phyloP scores from a whole-genome alignment of 2,329 filamentous ascomycete species.

The Beauveria australis region DNA sequence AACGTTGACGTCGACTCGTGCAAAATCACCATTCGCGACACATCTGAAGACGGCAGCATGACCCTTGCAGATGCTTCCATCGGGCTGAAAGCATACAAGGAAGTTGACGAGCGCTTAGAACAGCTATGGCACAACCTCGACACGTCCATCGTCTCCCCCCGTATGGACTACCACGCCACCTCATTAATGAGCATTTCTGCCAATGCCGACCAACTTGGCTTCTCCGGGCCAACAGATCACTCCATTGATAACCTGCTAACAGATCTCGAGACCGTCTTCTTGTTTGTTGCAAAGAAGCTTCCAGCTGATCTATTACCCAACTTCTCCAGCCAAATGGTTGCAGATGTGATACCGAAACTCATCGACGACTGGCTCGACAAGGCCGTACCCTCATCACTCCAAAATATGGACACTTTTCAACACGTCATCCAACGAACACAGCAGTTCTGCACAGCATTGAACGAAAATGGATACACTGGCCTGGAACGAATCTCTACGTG shows the following conservation, averaged over 20 bases:
- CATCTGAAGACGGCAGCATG: conserved; percentile 42
- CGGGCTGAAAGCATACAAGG: conserved; percentile 51
- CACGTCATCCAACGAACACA: conserved; percentile 55
- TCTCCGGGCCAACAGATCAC: conserved; percentile 34
- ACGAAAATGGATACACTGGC: conserved; percentile 53
- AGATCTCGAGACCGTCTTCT: conserved; percentile 44
- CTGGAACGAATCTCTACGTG: conserved; percentile 63
- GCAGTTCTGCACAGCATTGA: conserved; percentile 56
- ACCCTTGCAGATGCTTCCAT: conserved; percentile 45
- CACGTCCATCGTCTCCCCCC: conserved; percentile 49
- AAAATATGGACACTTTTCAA: conserved; percentile 65
- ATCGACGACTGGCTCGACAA: conserved; percentile 67
- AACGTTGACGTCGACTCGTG: conserved; percentile 48
- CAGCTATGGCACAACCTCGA: conserved; percentile 57
- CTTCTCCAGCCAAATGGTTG: conserved; percentile 63
- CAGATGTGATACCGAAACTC: conserved; percentile 57
- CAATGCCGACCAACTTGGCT: conserved; percentile 33
- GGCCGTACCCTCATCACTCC: conserved; percentile 66
- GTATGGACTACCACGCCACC: conserved; percentile 37
- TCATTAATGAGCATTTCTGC: conserved; percentile 32
- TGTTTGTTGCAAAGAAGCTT: conserved; percentile 43
- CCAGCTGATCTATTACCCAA: conserved; percentile 47
- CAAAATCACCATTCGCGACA: conserved; percentile 48
- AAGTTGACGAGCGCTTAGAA: conserved; percentile 51
- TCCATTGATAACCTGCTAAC: conserved; percentile 43